These are phyloP conservation scores for Aegle marmelos DNA, from an alignment of 345 rosid genomes.

Conservation along the genomic window DNA sequence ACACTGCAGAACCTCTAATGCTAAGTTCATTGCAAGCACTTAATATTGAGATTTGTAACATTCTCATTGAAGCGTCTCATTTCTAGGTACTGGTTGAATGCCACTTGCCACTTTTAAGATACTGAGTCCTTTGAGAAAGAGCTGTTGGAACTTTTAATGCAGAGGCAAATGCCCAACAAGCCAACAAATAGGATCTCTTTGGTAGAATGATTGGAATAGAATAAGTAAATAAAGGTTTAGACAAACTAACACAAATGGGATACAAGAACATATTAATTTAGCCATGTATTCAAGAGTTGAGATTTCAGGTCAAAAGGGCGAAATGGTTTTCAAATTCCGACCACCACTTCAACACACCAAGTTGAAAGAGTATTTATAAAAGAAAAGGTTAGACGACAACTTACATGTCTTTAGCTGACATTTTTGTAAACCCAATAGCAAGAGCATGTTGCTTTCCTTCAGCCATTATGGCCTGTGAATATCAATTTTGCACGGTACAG, in stretches of 20 bases:
- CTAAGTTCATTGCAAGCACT: background rate
- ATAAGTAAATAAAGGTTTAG: background rate
- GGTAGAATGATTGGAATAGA: background rate
- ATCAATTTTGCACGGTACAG: conserved; percentile 14
- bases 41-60: background rate
- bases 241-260: background rate
- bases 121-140: background rate
- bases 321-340: background rate
- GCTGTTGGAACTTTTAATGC: background rate
- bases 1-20: background rate
- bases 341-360: background rate
- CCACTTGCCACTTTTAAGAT: background rate
- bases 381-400: conserved; percentile 25
- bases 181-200: background rate
- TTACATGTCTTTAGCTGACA: conserved; percentile 98
- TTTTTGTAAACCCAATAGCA: conserved; percentile 96
- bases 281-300: background rate
- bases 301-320: background rate
- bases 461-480: conserved; percentile 87
- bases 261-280: background rate
- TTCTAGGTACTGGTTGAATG: background rate
- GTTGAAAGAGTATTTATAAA: background rate
- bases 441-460: conserved; percentile 99
- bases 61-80: background rate
- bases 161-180: background rate